A percentile compares a stretch with the other conserved stretches of the same genome.
These are phyloP conservation scores for Phyllosticta citribraziliensis DNA, from an alignment of 2,329 filamentous ascomycete genomes.

Conservation along the genomic window DNA sequence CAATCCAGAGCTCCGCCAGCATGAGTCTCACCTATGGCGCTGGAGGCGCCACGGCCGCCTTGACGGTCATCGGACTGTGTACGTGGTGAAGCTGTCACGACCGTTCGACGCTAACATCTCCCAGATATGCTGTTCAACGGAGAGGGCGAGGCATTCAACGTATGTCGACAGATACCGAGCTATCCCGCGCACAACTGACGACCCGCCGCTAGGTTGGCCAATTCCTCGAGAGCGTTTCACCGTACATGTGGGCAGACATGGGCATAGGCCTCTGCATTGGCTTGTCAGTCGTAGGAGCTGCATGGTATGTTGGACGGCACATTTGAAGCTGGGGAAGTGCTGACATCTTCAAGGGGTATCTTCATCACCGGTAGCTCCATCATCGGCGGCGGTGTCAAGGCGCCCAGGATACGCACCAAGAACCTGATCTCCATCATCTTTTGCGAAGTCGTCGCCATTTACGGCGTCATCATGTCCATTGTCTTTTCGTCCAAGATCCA, in stretches of 20 bases:
- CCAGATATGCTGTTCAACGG: conserved; percentile 98
- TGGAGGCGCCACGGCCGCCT: conserved; percentile 57
- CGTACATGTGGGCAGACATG: conserved; percentile 83
- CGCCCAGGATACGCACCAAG: conserved; percentile 96
- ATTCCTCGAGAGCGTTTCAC: conserved; percentile 89
- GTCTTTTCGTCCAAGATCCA: conserved; percentile 88
- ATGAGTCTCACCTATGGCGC: conserved; percentile 69
- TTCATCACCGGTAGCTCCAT: conserved; percentile 98
- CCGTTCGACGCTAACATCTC: not conserved
- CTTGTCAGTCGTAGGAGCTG: conserved; percentile 89
- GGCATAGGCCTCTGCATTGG: conserved; percentile 94
- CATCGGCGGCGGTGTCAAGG: conserved; percentile 90
- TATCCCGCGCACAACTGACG: conserved; percentile 3
- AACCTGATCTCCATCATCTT: conserved; percentile 99
- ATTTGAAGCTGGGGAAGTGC: conserved; percentile 13
- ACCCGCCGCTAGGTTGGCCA: conserved; percentile 58
- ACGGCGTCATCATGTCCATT: conserved; percentile 99
- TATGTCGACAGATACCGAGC: conserved; percentile 33
- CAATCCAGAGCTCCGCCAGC: conserved; percentile 2
- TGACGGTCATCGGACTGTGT: conserved; percentile 71
- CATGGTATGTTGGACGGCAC: conserved; percentile 59
- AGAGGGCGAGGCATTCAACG: conserved; percentile 92
- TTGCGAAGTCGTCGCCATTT: conserved; percentile 99
- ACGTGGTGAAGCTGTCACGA: conserved; percentile 31
- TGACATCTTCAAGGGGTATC: conserved; percentile 65